These are phyloP conservation scores for Lichtheimia corymbifera DNA, from an alignment of 371 early-diverging fungal genomes.

Conservation along the genomic window DNA sequence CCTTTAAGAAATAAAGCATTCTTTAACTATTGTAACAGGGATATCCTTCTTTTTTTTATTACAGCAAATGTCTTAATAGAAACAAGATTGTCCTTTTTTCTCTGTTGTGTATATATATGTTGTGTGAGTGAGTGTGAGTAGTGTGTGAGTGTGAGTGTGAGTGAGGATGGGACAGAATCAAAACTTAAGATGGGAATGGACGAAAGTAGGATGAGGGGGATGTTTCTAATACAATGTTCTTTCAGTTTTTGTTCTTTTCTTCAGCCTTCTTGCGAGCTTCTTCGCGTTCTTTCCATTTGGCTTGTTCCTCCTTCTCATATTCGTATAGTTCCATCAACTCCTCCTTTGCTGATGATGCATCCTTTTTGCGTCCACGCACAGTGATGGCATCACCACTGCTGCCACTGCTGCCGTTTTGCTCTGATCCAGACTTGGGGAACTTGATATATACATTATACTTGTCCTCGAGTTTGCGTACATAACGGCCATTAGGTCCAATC, in stretches of 20 bases:
- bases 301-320: slow-evolving; percentile 70
- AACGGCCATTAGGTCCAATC: slow-evolving; percentile 78
- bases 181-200: too few species aligned
- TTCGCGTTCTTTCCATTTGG: slow-evolving; percentile 46
- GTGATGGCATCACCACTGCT: slow-evolving; percentile 63
- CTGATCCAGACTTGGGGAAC: slow-evolving; percentile 57
- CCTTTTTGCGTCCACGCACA: slow-evolving; percentile 76
- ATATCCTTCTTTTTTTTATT: too few species aligned
- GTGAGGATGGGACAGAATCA: neutral
- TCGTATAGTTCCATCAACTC: slow-evolving; percentile 79
- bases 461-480: slow-evolving; percentile 80
- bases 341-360: slow-evolving; percentile 70
- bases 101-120: too few species aligned
- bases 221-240: neutral
- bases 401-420: slow-evolving; percentile 36
- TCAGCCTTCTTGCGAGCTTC: slow-evolving; percentile 16
- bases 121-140: neutral
- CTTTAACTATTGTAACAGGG: too few species aligned
- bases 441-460: slow-evolving; percentile 77
- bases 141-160: neutral
- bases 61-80: too few species aligned
- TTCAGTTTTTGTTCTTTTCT: slow-evolving; percentile 3
- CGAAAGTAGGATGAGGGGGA: neutral
- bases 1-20: too few species aligned
- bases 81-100: too few species aligned